Percentiles rank a stretch among this genome's conserved stretches.
phyloP scores from a whole-genome alignment of 2,329 filamentous ascomycete species.

The Aspergillus pseudonomiae region DNA sequence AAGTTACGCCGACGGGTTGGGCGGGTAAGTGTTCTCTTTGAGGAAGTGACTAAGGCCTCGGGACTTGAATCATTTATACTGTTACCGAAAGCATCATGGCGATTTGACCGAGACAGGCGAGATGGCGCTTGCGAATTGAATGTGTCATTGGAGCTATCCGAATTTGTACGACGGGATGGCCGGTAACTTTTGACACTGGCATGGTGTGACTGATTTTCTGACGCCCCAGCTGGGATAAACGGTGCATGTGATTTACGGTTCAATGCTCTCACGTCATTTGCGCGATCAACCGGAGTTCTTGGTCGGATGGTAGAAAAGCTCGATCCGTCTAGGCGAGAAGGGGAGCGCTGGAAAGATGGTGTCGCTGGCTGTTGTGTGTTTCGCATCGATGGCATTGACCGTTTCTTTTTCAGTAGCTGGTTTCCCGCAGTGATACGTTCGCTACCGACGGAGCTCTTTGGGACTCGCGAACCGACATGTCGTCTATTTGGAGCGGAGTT shows the following conservation, averaged over 20 bases:
- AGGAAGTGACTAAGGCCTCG: constrained; percentile 55
- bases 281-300: constrained; percentile 72
- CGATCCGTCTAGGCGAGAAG: constrained; percentile 40
- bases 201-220: constrained; percentile 77
- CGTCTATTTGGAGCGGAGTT: constrained; percentile 65
- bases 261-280: constrained; percentile 40
- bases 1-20: constrained; percentile 73
- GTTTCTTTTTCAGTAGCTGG: constrained; percentile 61
- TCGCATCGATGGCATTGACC: constrained; percentile 62
- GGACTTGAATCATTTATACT: constrained; percentile 52
- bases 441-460: constrained; percentile 39
- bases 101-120: constrained; percentile 43
- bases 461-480: constrained; percentile 53
- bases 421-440: constrained; percentile 57
- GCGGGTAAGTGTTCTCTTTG: constrained; percentile 73
- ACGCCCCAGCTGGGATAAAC: constrained; percentile 77
- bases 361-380: constrained; percentile 41
- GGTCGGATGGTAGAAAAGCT: constrained; percentile 51
- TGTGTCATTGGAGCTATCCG: constrained; percentile 65
- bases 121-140: constrained; percentile 43
- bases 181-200: constrained; percentile 71
- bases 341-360: constrained; percentile 37
- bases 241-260: constrained; percentile 67
- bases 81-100: constrained; percentile 53
- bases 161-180: constrained; percentile 78